Percentiles rank a stretch among this genome's conserved stretches.
phyloP scores from a whole-genome alignment of 2,329 filamentous ascomycete species.

The Paecilomyces sp. region DNA sequence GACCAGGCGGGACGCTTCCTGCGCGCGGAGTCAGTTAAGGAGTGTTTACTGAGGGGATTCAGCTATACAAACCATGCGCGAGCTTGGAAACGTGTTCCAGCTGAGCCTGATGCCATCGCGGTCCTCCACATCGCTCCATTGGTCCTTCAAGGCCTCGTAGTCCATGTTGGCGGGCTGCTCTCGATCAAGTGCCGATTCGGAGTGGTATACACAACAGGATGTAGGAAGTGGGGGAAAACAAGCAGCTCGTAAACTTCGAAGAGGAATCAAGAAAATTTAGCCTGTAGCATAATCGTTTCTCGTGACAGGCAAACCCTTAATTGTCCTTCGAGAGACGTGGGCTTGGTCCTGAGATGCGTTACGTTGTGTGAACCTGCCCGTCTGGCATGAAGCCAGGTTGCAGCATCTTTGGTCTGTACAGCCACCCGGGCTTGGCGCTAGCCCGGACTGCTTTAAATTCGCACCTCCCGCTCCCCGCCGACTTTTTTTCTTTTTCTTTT shows the following conservation, averaged over 20 bases:
- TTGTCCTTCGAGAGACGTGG: conserved; percentile 21
- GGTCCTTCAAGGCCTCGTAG: conserved; percentile 87
- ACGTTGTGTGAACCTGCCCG: conserved; percentile 28
- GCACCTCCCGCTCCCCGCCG: conserved; percentile 16
- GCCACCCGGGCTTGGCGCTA: conserved; percentile 23
- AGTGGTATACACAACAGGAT: conserved; percentile 1
- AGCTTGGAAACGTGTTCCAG: conserved; percentile 98
- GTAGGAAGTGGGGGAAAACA: neutral
- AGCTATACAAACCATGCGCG: conserved; percentile 69
- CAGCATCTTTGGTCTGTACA: conserved; percentile 30
- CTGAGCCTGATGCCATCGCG: conserved; percentile 91
- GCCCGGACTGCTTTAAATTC: conserved; percentile 17
- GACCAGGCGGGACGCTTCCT: conserved; percentile 91
- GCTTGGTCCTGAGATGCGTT: conserved; percentile 18
- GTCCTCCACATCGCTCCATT: conserved; percentile 95
- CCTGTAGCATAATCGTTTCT: conserved; percentile 25
- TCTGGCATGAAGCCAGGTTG: conserved; percentile 39
- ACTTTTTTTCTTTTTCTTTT: conserved; percentile 28
- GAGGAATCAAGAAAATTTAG: conserved; percentile 11
- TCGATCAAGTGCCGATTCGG: conserved; percentile 7
- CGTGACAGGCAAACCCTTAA: conserved; percentile 21
- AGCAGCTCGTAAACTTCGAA: conserved; percentile 11
- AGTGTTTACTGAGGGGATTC: conserved; percentile 7
- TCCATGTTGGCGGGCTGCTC: conserved; percentile 57
- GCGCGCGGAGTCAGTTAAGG: conserved; percentile 12